Evolutionary conservation across 768 basidiomycete genomes (phyloP).

Genomic region (Neoboletus subvelutipes): DNA sequence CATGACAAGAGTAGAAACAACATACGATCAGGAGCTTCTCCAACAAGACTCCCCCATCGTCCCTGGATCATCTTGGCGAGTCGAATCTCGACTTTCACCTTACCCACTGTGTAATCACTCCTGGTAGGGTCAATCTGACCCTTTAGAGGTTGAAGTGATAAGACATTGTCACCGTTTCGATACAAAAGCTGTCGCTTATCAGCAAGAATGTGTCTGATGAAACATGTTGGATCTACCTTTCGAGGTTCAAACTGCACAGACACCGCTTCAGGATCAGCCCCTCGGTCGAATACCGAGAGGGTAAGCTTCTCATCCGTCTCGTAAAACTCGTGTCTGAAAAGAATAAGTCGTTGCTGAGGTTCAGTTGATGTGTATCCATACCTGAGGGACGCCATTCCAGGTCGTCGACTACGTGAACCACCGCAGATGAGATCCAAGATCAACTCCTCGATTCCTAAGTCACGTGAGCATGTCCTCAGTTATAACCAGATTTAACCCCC

Average conservation of each 20-base stretch:
- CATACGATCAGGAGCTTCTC: slow-evolving; percentile 77
- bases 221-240: slow-evolving; percentile 42
- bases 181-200: slow-evolving; percentile 37
- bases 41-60: slow-evolving; percentile 74
- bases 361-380: slow-evolving; percentile 3
- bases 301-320: slow-evolving; percentile 77
- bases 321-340: slow-evolving; percentile 77
- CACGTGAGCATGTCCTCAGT: slow-evolving; percentile 28
- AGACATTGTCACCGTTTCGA: slow-evolving; percentile 64
- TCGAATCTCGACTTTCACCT: slow-evolving; percentile 86
- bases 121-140: slow-evolving; percentile 70
- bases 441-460: slow-evolving; percentile 7
- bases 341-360: background rate
- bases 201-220: background rate
- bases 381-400: slow-evolving; percentile 31
- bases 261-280: slow-evolving; percentile 65
- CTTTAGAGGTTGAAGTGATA: slow-evolving; percentile 76
- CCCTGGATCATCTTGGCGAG: slow-evolving; percentile 66
- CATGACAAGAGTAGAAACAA: slow-evolving; percentile 9
- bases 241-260: slow-evolving; percentile 62
- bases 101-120: slow-evolving; percentile 68
- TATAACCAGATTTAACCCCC: too few relatives aligned
- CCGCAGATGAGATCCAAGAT: background rate
- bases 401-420: background rate
- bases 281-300: slow-evolving; percentile 76